A percentile compares a stretch with the other conserved stretches of the same genome.
These are phyloP conservation scores for Lichtheimia ornata DNA, from an alignment of 371 early-diverging fungal species.

Conservation along the genomic window DNA sequence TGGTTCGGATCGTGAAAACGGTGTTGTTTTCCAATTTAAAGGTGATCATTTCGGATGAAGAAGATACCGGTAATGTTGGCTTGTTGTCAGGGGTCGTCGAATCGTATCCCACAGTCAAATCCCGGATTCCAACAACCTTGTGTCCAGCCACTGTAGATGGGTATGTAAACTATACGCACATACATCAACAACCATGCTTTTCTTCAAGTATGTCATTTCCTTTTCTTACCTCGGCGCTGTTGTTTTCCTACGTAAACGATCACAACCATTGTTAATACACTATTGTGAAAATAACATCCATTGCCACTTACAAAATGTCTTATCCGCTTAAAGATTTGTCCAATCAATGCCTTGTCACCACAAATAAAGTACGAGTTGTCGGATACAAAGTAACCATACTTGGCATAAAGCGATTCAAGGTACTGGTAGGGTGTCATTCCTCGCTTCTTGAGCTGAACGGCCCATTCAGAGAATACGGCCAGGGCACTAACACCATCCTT, in stretches of 20 bases:
- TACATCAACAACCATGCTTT: conserved; percentile 1
- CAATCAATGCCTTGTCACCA: conserved; percentile 70
- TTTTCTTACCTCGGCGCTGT: too few relatives aligned
- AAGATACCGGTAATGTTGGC: conserved; percentile 79
- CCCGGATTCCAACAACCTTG: conserved; percentile 76
- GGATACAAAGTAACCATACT: conserved; percentile 87
- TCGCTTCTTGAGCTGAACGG: conserved; percentile 65
- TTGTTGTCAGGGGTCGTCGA: conserved; percentile 59
- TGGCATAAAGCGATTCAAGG: conserved; percentile 73
- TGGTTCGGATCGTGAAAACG: conserved; percentile 78
- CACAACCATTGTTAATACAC: too few relatives aligned
- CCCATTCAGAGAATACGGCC: conserved; percentile 82
- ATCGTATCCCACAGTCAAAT: conserved; percentile 91
- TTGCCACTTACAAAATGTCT: conserved; percentile 61
- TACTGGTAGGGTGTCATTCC: conserved; percentile 64
- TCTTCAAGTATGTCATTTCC: neutral
- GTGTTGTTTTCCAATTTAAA: conserved; percentile 77
- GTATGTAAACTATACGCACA: conserved; percentile 57
- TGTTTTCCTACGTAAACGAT: too few relatives aligned
- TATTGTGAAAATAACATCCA: too few relatives aligned
- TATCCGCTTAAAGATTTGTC: conserved; percentile 76
- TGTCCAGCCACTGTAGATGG: conserved; percentile 73
- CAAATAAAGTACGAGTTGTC: conserved; percentile 91
- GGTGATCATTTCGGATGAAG: conserved; percentile 91
- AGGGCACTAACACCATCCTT: conserved; percentile 89